Evolutionary conservation across 257 asterid species (phyloP).

Genomic region (Capsicum pubescens): DNA sequence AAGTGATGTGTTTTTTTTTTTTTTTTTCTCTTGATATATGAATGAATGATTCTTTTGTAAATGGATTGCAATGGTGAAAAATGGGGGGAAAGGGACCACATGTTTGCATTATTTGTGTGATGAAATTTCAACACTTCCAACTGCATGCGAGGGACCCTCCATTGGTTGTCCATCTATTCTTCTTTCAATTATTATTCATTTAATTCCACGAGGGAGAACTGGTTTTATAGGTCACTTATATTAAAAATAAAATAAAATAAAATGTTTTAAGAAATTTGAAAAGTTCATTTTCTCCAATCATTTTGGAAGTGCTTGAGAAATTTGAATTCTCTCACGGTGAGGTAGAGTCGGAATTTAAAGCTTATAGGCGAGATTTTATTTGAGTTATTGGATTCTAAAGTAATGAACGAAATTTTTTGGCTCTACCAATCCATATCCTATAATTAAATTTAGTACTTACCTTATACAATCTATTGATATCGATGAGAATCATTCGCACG

Average conservation of each 20-base stretch:
- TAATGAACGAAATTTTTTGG: background rate
- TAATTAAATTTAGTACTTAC: no score
- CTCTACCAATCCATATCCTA: background rate
- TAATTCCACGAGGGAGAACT: no score
- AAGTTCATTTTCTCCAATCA: no score
- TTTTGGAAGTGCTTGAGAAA: no score
- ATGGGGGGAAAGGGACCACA: conserved; percentile 36
- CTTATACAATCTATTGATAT: background rate
- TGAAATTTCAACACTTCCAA: conserved; percentile 19
- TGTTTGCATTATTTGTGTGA: conserved; percentile 40
- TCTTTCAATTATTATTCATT: background rate
- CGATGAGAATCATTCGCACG: background rate
- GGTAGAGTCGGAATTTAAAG: background rate
- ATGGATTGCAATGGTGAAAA: conserved; percentile 13
- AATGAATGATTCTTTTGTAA: conserved; percentile 24
- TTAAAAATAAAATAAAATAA: no score
- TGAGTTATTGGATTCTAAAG: no score
- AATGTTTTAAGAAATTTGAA: no score
- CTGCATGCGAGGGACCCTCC: conserved; percentile 23
- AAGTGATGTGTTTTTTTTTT: conserved; percentile 36
- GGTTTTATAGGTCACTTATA: no score
- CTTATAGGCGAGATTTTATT: no score
- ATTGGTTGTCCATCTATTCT: background rate
- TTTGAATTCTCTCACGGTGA: no score
- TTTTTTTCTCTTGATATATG: background rate